Conservation (phyloP, 225 moss, liverwort and hornwort genomes). For the Neckera pumila region DNA sequence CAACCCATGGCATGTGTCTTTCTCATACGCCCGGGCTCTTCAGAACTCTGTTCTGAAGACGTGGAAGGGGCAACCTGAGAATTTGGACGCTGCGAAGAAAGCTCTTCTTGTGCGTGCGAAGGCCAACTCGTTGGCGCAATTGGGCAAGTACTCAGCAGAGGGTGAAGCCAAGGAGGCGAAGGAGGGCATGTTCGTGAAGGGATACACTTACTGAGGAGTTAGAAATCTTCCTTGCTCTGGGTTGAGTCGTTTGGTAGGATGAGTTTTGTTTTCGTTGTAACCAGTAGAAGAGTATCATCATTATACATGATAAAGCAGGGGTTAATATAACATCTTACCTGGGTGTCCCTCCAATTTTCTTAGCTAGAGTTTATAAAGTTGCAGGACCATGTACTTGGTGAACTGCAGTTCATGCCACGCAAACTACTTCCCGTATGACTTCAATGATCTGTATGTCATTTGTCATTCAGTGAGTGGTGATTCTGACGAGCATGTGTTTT, state of each 20-base stretch:
- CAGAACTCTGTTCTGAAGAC: slow-evolving; percentile 53
- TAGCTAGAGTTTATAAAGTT: slow-evolving; percentile 2
- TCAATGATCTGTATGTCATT: background rate
- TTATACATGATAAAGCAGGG: background rate
- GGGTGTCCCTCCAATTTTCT: slow-evolving; percentile 13
- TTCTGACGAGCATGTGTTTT: background rate
- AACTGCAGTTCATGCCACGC: background rate
- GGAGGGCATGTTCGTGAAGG: slow-evolving; percentile 57
- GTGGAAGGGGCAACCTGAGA: slow-evolving; percentile 59
- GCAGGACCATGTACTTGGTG: slow-evolving; percentile 1
- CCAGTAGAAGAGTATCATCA: background rate
- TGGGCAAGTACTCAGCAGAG: slow-evolving; percentile 47
- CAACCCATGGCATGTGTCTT: slow-evolving; percentile 59
- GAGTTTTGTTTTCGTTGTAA: slow-evolving; percentile 1
- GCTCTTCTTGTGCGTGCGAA: slow-evolving; percentile 44
- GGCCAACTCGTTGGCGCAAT: slow-evolving; percentile 48
- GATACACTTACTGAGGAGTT: slow-evolving; percentile 36
- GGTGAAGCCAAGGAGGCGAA: slow-evolving; percentile 54
- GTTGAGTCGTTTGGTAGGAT: background rate
- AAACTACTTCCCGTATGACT: background rate
- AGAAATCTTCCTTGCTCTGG: background rate
- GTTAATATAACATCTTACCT: background rate
- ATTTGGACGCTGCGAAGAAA: slow-evolving; percentile 42
- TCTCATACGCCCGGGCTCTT: slow-evolving; percentile 56
- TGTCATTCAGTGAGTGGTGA: background rate